Evolutionary conservation across 208 protist genomes (phyloP).

Genomic region (Crithidia bombi): DNA sequence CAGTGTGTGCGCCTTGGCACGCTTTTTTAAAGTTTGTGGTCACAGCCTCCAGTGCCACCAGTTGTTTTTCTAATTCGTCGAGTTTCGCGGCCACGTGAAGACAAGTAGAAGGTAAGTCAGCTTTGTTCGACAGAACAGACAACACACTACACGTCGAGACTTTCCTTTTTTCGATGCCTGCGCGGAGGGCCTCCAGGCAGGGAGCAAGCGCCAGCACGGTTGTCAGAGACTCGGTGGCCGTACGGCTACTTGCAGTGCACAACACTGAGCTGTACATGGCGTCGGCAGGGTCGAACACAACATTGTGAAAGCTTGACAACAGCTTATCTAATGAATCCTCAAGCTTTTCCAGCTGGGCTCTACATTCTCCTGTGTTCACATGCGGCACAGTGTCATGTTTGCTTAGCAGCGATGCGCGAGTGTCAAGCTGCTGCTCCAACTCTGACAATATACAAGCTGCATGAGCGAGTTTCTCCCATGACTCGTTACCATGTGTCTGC

Average conservation of each 20-base stretch:
- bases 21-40: background rate
- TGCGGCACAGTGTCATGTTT: background rate
- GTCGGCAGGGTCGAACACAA: conserved; percentile 7
- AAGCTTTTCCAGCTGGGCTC: conserved; percentile 5
- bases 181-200: background rate
- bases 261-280: background rate
- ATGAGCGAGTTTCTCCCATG: background rate
- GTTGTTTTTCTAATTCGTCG: background rate
- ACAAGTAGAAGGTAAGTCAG: background rate
- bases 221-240: background rate
- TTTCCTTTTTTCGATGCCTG: background rate
- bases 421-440: background rate
- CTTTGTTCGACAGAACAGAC: background rate
- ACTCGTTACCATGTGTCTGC: background rate
- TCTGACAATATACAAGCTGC: background rate
- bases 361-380: background rate
- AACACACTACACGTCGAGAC: background rate
- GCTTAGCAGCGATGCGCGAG: background rate
- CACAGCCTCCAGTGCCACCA: background rate
- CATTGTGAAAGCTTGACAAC: conserved; percentile 17
- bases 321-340: conserved; percentile 26
- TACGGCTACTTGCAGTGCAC: background rate
- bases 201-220: background rate
- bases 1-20: background rate
- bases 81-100: background rate